phyloP scores from a whole-genome alignment of 2,329 filamentous ascomycete species.

The Aspergillus hortae region DNA sequence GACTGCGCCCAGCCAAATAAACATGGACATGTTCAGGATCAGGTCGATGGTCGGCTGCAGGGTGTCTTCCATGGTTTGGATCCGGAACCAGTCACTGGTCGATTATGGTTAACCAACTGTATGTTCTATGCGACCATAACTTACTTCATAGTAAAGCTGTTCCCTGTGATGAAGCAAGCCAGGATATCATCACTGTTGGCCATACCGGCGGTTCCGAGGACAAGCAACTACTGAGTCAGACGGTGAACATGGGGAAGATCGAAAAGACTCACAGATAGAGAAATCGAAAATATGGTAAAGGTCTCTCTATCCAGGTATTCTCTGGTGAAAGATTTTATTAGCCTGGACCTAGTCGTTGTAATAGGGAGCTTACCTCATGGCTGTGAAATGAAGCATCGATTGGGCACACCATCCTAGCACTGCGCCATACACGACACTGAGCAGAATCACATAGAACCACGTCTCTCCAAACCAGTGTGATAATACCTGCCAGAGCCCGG shows the following conservation, averaged over 20 bases:
- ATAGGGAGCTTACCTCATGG: no score
- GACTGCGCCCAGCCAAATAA: constrained; percentile 23
- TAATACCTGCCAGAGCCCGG: background rate
- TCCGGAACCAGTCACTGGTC: background rate
- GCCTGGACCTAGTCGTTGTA: no score
- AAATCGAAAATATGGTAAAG: no score
- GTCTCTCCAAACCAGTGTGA: background rate
- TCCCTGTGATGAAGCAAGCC: constrained; percentile 26
- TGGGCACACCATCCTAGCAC: background rate
- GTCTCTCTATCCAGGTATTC: no score
- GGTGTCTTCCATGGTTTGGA: background rate
- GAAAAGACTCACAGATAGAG: no score
- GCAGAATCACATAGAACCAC: background rate
- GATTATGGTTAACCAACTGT: background rate
- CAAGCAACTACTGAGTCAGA: background rate
- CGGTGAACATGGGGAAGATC: no score
- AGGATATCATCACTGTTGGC: constrained; percentile 25
- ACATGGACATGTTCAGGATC: constrained; percentile 22
- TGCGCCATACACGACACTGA: background rate
- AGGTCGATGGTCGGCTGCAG: constrained; percentile 21
- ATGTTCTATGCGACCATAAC: background rate
- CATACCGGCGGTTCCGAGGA: constrained; percentile 21
- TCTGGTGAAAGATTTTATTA: no score
- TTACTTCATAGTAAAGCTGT: constrained; percentile 7
- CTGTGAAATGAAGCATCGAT: no score